phyloP scores from a whole-genome alignment of 768 basidiomycete species.

The Ephemerocybe angulata region DNA sequence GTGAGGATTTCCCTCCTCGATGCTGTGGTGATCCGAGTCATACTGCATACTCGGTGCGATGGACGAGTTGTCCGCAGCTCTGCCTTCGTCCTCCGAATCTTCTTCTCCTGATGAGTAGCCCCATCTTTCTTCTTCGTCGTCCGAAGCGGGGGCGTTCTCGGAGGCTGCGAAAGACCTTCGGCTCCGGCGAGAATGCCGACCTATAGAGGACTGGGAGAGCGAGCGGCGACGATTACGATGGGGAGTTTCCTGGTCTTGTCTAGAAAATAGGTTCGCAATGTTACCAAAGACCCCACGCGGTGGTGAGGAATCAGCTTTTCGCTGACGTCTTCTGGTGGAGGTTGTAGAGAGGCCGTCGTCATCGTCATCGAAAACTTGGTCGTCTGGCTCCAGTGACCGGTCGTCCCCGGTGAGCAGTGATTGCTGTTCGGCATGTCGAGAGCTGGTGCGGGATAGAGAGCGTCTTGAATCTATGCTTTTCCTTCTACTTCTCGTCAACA shows the following conservation, averaged over 20 bases:
- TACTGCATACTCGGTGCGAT: slow-evolving; percentile 63
- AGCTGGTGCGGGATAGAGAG: slow-evolving; percentile 22
- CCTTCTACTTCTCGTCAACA: slow-evolving; percentile 45
- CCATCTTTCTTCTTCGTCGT: slow-evolving; percentile 76
- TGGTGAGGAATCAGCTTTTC: slow-evolving; percentile 34
- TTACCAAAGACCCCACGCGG: slow-evolving; percentile 57
- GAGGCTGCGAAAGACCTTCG: slow-evolving; percentile 56
- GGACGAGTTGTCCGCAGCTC: slow-evolving; percentile 40
- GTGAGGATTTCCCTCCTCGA: slow-evolving; percentile 39
- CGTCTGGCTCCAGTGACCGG: slow-evolving; percentile 27
- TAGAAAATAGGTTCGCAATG: slow-evolving; percentile 64
- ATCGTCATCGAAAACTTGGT: slow-evolving; percentile 20
- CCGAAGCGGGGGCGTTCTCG: slow-evolving; percentile 52
- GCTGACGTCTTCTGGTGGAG: slow-evolving; percentile 26
- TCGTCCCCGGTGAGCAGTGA: slow-evolving; percentile 36
- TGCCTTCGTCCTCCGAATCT: slow-evolving; percentile 41
- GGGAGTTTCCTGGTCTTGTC: slow-evolving; percentile 40
- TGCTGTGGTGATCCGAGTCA: slow-evolving; percentile 68
- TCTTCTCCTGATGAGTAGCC: slow-evolving; percentile 89
- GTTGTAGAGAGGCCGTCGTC: slow-evolving; percentile 22
- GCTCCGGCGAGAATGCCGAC: slow-evolving; percentile 48
- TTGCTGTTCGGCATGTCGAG: slow-evolving; percentile 45
- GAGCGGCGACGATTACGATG: slow-evolving; percentile 48
- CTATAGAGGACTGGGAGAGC: slow-evolving; percentile 56
- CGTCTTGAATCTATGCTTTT: slow-evolving; percentile 48